Evolutionary conservation across 768 basidiomycete genomes (phyloP), one percentile per base, ranked within the genome.

Genomic region (Pisolithus microcarpus): DNA sequence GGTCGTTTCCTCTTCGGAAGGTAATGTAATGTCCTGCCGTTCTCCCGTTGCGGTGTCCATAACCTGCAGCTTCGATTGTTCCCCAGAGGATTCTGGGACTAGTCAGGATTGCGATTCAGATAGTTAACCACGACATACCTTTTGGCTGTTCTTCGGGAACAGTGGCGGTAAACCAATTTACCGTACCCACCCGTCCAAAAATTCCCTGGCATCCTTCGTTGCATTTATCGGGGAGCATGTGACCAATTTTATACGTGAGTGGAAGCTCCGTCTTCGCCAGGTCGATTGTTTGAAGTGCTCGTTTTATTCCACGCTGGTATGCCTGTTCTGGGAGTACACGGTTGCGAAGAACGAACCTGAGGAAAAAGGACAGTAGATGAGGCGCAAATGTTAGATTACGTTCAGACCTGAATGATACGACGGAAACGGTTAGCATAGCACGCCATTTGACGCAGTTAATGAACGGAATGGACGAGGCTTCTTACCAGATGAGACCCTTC

Each of bases 401-500:
- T 57, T 78, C 74, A 18, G 68, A 67, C 67, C 77, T 80, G 65
- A 30, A 43, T 28, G 11, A 57, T 19, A 50, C 21, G 43, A 48
- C 4, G 24, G 4, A 26, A 16, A 28, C 43, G 18, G 40, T 31
- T 30, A 57, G 23, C 43, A 31, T 24, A 34, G 23, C 26, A 45
- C 37, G 50, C 44, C n/a, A 23, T 38, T 34, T 11, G 38, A 30
- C 7, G 16, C n/a, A 3, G 9, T 18, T 5, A 5, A 18, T 21
- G 18, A 49, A 46, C 38, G 28, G 7, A 43, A 43, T 48, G 31
- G 26, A 54, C 16, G 46, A 5, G 8, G 60, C 74, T n/a, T 52
- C 74, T n/a, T 52, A 86, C 87, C 83, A 88, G 49, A 81, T 75
- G 43, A 86, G 72, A 23, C 88, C 88, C 51, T 80, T 78, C 49